A percentile compares a stretch with the other conserved stretches of the same genome.
These are phyloP conservation scores for Symbiodinium pilosum DNA, from an alignment of 73 alveolate genomes.

Conservation along the genomic window DNA sequence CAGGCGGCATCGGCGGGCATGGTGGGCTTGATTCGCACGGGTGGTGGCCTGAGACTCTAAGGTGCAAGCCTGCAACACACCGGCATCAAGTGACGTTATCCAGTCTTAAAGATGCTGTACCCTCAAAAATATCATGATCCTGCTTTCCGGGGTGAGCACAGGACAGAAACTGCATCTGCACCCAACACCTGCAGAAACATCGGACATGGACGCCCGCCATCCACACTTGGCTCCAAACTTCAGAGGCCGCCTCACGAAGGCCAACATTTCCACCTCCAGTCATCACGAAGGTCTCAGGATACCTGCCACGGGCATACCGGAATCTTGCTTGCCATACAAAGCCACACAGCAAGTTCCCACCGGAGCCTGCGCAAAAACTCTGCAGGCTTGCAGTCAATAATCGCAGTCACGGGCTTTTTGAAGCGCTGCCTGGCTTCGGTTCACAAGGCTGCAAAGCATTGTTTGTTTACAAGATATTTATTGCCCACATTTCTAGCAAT, in stretches of 20 bases:
- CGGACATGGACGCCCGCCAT: too few relatives aligned
- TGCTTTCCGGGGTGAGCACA: background rate
- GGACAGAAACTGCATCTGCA: background rate
- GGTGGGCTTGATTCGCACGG: background rate
- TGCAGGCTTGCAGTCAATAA: conserved; percentile 12
- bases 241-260: conserved; percentile 25
- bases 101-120: too few relatives aligned
- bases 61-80: background rate
- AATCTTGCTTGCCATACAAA: too few relatives aligned
- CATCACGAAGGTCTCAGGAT: conserved; percentile 25
- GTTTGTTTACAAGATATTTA: too few relatives aligned
- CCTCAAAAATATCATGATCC: background rate
- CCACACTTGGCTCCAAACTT: too few relatives aligned
- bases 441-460: too few relatives aligned
- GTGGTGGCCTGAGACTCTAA: background rate
- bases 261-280: conserved; percentile 38
- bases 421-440: conserved; percentile 32
- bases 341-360: too few relatives aligned
- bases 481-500: too few relatives aligned
- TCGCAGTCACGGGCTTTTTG: background rate
- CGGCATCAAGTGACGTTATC: background rate
- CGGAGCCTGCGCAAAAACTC: conserved; percentile 3
- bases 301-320: background rate
- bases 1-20: background rate
- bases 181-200: background rate